Evolutionary conservation across 176 grass and related monocot genomes (phyloP).

Genomic region (Lolium perenne): DNA sequence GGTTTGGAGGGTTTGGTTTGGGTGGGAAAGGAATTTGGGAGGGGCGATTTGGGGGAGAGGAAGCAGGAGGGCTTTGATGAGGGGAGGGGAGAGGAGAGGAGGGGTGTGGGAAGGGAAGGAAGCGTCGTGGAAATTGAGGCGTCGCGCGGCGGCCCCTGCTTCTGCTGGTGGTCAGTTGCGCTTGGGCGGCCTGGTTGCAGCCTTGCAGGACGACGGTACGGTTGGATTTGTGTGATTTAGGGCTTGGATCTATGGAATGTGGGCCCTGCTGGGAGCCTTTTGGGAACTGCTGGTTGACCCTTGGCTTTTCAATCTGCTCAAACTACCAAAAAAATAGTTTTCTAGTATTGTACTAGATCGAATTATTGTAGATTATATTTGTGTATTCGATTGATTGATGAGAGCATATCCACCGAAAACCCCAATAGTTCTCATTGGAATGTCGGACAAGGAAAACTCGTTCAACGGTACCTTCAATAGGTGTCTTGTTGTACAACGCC

Average conservation of each 20-base stretch:
- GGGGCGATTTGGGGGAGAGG: not conserved
- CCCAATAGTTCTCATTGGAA: too few species aligned
- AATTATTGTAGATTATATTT: too few species aligned
- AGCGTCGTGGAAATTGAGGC: slow-evolving; percentile 45
- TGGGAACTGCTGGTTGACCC: not conserved
- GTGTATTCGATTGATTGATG: too few species aligned
- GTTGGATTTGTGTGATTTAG: slow-evolving; percentile 10
- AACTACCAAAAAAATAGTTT: not conserved
- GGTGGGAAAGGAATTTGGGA: slow-evolving; percentile 32
- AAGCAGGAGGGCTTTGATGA: not conserved
- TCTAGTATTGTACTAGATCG: not conserved
- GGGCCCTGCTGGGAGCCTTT: slow-evolving; percentile 22
- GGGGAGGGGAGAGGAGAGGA: not conserved
- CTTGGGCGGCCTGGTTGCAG: slow-evolving; percentile 18
- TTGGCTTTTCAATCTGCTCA: slow-evolving; percentile 13
- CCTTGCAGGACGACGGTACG: slow-evolving; percentile 18
- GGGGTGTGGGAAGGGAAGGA: slow-evolving; percentile 15
- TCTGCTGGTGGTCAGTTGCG: not conserved
- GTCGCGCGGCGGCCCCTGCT: not conserved
- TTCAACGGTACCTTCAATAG: too few species aligned
- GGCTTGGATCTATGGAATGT: not conserved
- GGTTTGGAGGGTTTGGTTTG: slow-evolving; percentile 32
- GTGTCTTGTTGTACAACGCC: too few species aligned
- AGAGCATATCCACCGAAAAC: too few species aligned
- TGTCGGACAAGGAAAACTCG: too few species aligned